Percentiles rank a stretch among this genome's conserved stretches.
These are phyloP conservation scores for Leccinum aurantiacum DNA, from an alignment of 768 basidiomycete genomes.

Conservation along the genomic window DNA sequence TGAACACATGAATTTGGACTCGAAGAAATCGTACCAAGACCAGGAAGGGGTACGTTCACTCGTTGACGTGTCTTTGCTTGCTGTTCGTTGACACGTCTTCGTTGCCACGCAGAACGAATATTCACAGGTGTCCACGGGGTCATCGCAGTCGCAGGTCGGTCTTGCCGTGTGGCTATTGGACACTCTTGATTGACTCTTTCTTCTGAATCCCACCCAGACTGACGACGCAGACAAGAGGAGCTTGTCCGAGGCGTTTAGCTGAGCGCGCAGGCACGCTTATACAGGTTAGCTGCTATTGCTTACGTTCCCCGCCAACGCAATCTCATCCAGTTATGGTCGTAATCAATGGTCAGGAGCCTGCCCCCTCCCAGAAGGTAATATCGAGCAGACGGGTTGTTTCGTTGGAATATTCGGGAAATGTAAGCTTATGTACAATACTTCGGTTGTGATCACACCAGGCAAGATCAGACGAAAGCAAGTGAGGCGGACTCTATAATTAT, in stretches of 20 bases:
- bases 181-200: neutral
- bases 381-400: neutral
- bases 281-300: neutral
- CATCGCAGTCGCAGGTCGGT: conserved; percentile 23
- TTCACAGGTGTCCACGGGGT: conserved; percentile 16
- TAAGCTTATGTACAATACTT: neutral
- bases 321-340: neutral
- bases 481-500: neutral
- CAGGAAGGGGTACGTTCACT: conserved; percentile 7
- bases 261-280: neutral
- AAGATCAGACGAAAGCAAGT: neutral
- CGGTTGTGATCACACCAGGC: neutral
- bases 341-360: neutral
- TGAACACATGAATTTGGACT: conserved; percentile 11
- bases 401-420: neutral
- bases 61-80: too few species aligned
- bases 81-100: conserved; percentile 1
- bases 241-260: conserved; percentile 1
- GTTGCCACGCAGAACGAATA: conserved; percentile 13
- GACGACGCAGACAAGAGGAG: conserved; percentile 3
- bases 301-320: neutral
- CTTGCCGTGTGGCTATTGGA: neutral
- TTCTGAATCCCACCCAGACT: neutral
- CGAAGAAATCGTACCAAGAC: conserved; percentile 18
- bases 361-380: neutral